Evolutionary conservation across 257 asterid genomes (phyloP).

Genomic region (Petunia secreta): DNA sequence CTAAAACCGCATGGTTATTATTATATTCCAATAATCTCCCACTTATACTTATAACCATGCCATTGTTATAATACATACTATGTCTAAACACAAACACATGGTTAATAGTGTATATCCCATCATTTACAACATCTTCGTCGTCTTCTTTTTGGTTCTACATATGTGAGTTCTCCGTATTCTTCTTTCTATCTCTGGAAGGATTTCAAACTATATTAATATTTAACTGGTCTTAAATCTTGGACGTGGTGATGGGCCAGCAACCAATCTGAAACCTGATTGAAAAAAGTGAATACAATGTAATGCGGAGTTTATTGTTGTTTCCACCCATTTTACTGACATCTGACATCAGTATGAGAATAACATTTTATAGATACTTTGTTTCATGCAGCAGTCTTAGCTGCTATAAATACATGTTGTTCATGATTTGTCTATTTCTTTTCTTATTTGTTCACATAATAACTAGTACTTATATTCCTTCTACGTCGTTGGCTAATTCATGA

Average conservation of each 20-base stretch:
- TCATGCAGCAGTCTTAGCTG: neutral
- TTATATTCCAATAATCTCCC: too few relatives aligned
- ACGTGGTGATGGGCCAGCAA: constrained; percentile 23
- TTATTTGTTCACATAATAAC: constrained; percentile 20
- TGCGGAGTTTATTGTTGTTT: neutral
- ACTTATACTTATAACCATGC: too few relatives aligned
- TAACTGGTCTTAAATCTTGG: neutral
- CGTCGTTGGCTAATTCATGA: too few relatives aligned
- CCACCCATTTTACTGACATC: neutral
- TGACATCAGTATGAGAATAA: neutral
- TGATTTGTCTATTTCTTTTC: neutral
- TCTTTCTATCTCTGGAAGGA: neutral
- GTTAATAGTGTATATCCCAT: too few relatives aligned
- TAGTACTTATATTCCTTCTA: constrained; percentile 23
- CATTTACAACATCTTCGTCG: too few relatives aligned
- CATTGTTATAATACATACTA: too few relatives aligned
- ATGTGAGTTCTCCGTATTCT: too few relatives aligned
- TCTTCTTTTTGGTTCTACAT: too few relatives aligned
- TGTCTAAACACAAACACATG: too few relatives aligned
- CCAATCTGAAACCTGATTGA: constrained; percentile 23
- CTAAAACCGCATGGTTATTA: too few relatives aligned
- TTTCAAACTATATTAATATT: neutral
- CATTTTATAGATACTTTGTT: neutral
- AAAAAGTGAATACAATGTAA: constrained; percentile 25
- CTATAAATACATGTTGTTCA: neutral